Base-by-base conservation (phyloP, 2,329 filamentous ascomycete species). In the Penicillium sp. region DNA sequence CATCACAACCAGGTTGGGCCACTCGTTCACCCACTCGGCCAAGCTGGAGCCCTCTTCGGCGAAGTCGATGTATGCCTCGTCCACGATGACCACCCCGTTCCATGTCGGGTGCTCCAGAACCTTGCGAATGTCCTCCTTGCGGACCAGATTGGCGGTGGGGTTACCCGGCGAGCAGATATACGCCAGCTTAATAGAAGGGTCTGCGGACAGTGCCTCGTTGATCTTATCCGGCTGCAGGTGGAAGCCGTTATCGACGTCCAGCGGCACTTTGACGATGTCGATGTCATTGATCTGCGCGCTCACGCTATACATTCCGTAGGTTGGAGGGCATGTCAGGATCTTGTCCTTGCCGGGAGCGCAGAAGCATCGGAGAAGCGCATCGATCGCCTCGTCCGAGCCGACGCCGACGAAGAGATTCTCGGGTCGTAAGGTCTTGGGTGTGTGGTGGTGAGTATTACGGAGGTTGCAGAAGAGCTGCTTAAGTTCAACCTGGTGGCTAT, bases 51-150 rank as follows among this genome's bases (percentile, higher is more conserved):
- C 85, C 43, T 88, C 85, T 5, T 85, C 84, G 6, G 92, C 87
- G 67, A 97, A 99, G 74, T 99, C 94, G 63, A 99, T 85, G 74
- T 99, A 99, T 16, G 94, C 94, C 75, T 99, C 94, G 71, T 99
- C 94, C 24, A 97, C 78, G 3, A 96, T 85, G 2, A 99, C 87
- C 20, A 99, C 79, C 47, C 94, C 94, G 72, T 99, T 99, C 92
- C 92, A 99, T 0, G 86, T 90, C 13, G 89, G 86, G 79, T 96
- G 91, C 66, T 87, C 82, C 13, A 99, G 83, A 33, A 97, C 77
- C 50, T 79, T 74, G 53, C 81, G 79, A 42, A 99, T 78, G 63
- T 94, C 88, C 31, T 81, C 77, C 69, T 95, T 95, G 54, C 80
- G 76, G 41, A 97, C 82, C 39, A 92, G 74, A 14, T 85, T 84